phyloP scores from a whole-genome alignment of 441 rosid genomes.

The Euphorbia celastroides region DNA sequence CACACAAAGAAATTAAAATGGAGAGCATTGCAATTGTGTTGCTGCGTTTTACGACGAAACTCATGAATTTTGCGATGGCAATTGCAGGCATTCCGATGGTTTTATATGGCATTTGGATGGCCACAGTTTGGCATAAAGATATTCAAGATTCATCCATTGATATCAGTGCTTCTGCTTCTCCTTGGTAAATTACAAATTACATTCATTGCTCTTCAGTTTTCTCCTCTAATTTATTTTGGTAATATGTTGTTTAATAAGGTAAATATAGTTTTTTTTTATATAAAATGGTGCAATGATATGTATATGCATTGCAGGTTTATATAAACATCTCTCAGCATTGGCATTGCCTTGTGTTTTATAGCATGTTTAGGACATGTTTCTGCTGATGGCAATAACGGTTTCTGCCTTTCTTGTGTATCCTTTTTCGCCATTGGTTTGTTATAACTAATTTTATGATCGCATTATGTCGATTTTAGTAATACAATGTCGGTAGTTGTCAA shows the following conservation, averaged over 20 bases:
- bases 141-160: constrained; percentile 34
- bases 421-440: constrained; percentile 8
- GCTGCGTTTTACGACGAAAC: constrained; percentile 56
- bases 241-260: no score
- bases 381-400: constrained; percentile 38
- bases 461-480: no score
- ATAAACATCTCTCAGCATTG: constrained; percentile 31
- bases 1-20: constrained; percentile 16
- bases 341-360: constrained; percentile 36
- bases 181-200: constrained; percentile 36
- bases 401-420: constrained; percentile 57
- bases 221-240: not conserved
- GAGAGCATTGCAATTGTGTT: constrained; percentile 47
- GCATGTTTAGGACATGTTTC: constrained; percentile 49
- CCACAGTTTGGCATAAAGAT: constrained; percentile 57
- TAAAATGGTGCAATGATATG: not conserved
- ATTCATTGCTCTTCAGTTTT: not conserved
- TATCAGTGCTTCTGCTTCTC: constrained; percentile 30
- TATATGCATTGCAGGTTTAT: constrained; percentile 39
- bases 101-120: constrained; percentile 58
- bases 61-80: constrained; percentile 59
- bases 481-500: no score
- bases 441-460: not conserved
- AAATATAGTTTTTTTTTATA: not conserved
- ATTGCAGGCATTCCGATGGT: constrained; percentile 70